These are phyloP conservation scores for Pythium pyrilobum DNA, from an alignment of 352 stramenopile genomes.

Conservation along the genomic window DNA sequence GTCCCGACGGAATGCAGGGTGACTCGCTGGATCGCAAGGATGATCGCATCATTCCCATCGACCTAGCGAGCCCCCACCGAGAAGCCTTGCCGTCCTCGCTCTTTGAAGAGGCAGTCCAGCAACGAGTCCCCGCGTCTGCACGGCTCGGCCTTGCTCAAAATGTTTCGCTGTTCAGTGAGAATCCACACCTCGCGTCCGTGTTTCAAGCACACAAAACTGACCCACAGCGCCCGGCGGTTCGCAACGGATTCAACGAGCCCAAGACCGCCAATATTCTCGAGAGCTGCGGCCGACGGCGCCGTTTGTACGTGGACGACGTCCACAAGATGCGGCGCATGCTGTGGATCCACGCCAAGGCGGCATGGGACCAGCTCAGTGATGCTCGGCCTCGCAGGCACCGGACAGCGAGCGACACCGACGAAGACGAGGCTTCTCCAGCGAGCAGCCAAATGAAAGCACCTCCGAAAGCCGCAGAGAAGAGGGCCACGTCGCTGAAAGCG, in stretches of 20 bases:
- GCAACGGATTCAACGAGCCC: background rate
- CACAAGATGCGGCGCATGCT: background rate
- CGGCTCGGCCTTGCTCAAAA: too few relatives aligned
- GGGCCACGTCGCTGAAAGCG: conserved; percentile 11
- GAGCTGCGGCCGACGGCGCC: background rate
- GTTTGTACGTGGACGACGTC: background rate
- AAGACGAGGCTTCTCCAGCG: background rate
- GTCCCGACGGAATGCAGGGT: too few relatives aligned
- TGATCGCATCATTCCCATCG: too few relatives aligned
- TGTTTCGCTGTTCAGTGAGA: too few relatives aligned
- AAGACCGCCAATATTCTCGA: background rate
- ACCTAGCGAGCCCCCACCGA: too few relatives aligned
- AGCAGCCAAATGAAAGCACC: background rate
- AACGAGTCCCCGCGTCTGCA: too few relatives aligned
- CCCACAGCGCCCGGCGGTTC: background rate
- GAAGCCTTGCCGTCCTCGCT: too few relatives aligned
- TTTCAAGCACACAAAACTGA: background rate
- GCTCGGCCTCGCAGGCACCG: background rate
- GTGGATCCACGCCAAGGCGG: background rate
- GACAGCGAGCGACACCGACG: background rate
- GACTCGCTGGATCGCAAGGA: too few relatives aligned
- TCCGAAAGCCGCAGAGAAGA: background rate
- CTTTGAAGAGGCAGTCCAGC: too few relatives aligned
- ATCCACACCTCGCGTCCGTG: too few relatives aligned
- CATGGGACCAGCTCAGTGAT: background rate